A percentile compares a stretch with the other conserved stretches of the same genome.
phyloP scores from a whole-genome alignment of 495 filamentous ascomycete genomes.

The Astrothelium macrocarpum region DNA sequence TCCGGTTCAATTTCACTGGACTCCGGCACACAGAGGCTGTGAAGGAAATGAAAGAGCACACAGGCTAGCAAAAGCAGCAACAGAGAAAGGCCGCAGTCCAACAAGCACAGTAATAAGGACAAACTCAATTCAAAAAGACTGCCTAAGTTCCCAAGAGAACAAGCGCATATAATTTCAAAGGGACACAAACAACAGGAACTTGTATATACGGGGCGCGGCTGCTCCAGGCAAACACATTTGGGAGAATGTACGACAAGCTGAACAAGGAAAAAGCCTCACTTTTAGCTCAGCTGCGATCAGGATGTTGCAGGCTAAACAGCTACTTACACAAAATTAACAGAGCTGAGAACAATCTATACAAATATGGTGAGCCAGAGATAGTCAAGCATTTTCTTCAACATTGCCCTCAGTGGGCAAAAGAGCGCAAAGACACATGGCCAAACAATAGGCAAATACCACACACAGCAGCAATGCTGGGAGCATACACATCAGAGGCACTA shows the following conservation, averaged over 20 bases:
- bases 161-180: not conserved
- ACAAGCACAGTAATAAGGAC: not conserved
- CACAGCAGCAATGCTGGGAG: not conserved
- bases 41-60: not conserved
- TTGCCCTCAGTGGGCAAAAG: not conserved
- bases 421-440: not conserved
- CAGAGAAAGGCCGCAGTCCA: not conserved
- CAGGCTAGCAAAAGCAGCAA: not conserved
- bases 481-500: not conserved
- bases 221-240: not conserved
- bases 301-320: not conserved
- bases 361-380: not conserved
- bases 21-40: not conserved
- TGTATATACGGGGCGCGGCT: not conserved
- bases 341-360: not conserved
- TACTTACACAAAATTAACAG: not conserved
- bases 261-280: constrained; percentile 6
- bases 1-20: not conserved
- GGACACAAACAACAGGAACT: not conserved
- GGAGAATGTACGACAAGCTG: not conserved
- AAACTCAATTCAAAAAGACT: not conserved
- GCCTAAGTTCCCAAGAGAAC: not conserved
- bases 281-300: constrained; percentile 23
- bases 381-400: not conserved
- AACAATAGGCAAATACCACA: not conserved